Conservation (phyloP, 805 yeast species). For the Candida awuae region DNA sequence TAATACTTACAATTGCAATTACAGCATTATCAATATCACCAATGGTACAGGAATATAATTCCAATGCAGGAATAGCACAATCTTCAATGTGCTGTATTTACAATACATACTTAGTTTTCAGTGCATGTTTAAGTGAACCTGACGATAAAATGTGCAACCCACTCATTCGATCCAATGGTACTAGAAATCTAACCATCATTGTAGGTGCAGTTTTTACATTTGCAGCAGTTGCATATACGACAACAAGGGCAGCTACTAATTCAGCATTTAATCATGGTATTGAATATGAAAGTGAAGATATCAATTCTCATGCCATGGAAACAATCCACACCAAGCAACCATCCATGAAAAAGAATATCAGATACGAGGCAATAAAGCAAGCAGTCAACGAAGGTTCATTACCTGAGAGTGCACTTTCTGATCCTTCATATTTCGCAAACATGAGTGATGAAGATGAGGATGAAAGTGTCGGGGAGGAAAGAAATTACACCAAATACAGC, state of each 20-base stretch:
- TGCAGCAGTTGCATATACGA: slow-evolving; percentile 92
- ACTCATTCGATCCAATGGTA: slow-evolving; percentile 76
- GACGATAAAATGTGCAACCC: slow-evolving; percentile 93
- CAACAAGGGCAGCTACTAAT: slow-evolving; percentile 91
- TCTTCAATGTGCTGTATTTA: slow-evolving; percentile 91
- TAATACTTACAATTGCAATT: slow-evolving; percentile 54
- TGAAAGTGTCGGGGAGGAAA: slow-evolving; percentile 49
- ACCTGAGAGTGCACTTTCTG: slow-evolving; percentile 85
- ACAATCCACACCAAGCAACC: slow-evolving; percentile 48
- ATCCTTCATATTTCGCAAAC: slow-evolving; percentile 52
- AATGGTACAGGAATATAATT: slow-evolving; percentile 81
- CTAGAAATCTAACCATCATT: slow-evolving; percentile 80
- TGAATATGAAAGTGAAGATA: slow-evolving; percentile 10
- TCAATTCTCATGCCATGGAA: slow-evolving; percentile 16
- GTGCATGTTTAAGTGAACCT: slow-evolving; percentile 94
- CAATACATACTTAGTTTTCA: slow-evolving; percentile 82
- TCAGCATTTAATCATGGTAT: slow-evolving; percentile 46
- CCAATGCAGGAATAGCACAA: slow-evolving; percentile 94
- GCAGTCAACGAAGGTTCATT: slow-evolving; percentile 96
- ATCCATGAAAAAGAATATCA: slow-evolving; percentile 51
- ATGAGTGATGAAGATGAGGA: slow-evolving; percentile 24
- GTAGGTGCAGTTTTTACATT: slow-evolving; percentile 92
- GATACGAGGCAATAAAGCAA: slow-evolving; percentile 80
- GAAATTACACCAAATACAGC: slow-evolving; percentile 63
- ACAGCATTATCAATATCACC: slow-evolving; percentile 73